A percentile compares a stretch with the other conserved stretches of the same genome.
phyloP scores from a whole-genome alignment of 345 rosid genomes.

The Eucalyptus sp. region DNA sequence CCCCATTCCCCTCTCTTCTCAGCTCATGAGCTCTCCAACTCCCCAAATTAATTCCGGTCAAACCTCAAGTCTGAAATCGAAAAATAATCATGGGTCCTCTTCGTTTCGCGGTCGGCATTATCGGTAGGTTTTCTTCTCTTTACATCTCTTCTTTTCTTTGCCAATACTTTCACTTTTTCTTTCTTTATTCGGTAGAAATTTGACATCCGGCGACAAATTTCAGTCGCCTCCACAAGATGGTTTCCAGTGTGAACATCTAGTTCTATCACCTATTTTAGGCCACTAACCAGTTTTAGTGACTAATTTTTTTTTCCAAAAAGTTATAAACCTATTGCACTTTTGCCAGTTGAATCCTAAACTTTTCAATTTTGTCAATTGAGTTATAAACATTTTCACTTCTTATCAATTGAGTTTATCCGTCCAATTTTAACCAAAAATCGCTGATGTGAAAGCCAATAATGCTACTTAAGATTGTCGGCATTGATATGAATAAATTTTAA shows the following conservation, averaged over 20 bases:
- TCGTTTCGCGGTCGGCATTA: background rate
- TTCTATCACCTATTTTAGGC: background rate
- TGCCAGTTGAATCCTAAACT: fast-evolving
- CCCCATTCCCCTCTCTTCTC: background rate
- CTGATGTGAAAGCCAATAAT: too few relatives aligned
- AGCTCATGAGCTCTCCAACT: background rate
- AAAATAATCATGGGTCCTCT: background rate
- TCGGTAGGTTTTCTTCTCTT: background rate
- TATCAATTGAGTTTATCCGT: too few relatives aligned
- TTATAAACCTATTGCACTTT: fast-evolving
- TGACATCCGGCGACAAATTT: background rate
- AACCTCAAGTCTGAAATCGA: background rate
- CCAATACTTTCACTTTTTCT: background rate
- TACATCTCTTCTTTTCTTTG: background rate
- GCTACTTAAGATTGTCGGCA: fast-evolving
- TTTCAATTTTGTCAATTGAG: too few relatives aligned
- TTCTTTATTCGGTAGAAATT: background rate
- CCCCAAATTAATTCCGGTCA: background rate
- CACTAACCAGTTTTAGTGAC: background rate
- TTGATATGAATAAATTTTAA: too few relatives aligned
- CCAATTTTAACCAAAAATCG: too few relatives aligned
- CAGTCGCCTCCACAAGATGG: background rate
- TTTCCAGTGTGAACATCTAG: background rate
- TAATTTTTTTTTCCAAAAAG: fast-evolving
- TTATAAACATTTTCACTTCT: too few relatives aligned